Percentiles rank a stretch among this genome's conserved stretches.
phyloP scores from a whole-genome alignment of 2,329 filamentous ascomycete species.

The Aspergillus spinulosporus region DNA sequence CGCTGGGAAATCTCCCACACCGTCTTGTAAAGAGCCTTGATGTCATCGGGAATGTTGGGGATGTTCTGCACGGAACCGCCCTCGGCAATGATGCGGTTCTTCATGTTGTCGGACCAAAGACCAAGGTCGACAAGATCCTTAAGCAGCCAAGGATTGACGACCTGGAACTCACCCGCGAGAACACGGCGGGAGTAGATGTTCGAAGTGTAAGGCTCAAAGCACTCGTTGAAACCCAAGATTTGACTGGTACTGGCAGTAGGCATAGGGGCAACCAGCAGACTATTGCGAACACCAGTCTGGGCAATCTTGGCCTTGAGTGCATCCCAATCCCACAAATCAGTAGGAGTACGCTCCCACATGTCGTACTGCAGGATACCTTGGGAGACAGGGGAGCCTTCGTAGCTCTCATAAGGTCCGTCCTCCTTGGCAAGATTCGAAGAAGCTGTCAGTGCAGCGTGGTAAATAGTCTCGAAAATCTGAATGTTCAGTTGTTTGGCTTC shows the following conservation, averaged over 20 bases:
- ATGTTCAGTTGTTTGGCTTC: slow-evolving; percentile 93
- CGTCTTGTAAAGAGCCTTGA: slow-evolving; percentile 98
- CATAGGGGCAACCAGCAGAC: slow-evolving; percentile 92
- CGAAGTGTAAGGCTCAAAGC: slow-evolving; percentile 98
- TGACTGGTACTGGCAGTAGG: slow-evolving; percentile 96
- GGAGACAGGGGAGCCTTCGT: slow-evolving; percentile 89
- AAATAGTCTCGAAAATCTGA: slow-evolving; percentile 99
- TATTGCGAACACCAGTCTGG: slow-evolving; percentile 92
- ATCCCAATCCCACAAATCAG: slow-evolving; percentile 96
- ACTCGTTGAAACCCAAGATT: slow-evolving; percentile 98
- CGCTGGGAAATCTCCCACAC: slow-evolving; percentile 99
- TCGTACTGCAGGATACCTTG: slow-evolving; percentile 97
- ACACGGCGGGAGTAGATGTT: slow-evolving; percentile 99
- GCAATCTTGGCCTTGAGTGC: slow-evolving; percentile 86
- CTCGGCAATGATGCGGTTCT: slow-evolving; percentile 99
- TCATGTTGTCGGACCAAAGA: slow-evolving; percentile 99
- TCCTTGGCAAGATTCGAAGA: slow-evolving; percentile 84
- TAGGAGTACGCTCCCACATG: slow-evolving; percentile 95
- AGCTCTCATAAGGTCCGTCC: slow-evolving; percentile 82
- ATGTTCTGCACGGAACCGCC: slow-evolving; percentile 96
- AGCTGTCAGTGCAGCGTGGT: slow-evolving; percentile 88
- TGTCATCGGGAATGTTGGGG: slow-evolving; percentile 90
- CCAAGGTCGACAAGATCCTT: slow-evolving; percentile 98
- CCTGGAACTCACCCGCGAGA: slow-evolving; percentile 96
- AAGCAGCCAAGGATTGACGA: slow-evolving; percentile 97